Evolutionary conservation across 495 filamentous ascomycete species (phyloP), one percentile per base, ranked within the genome.

Genomic region (Aspergillus bertholletiae): DNA sequence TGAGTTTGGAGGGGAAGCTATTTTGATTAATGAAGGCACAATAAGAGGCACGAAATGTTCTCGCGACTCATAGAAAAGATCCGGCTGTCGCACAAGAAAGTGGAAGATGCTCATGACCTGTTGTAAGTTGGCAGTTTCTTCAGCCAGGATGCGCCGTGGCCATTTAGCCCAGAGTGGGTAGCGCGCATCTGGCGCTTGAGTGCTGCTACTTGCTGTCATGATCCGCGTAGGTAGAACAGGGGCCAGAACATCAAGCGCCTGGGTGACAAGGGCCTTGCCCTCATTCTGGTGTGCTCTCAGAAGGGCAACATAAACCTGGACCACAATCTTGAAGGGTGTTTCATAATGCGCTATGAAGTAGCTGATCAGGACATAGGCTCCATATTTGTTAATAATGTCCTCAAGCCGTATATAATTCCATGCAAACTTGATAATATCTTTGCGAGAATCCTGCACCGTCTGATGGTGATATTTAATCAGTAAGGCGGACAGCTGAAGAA

Each of bases 331-430:
- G 46, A 88, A 81, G 0, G 95, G 95, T 0, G 95, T 96, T 62
- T 99, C 95, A 61, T 96, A 99, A 58, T 94, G 88, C 0, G 90
- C 89, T 57, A 97, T 96, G 76, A 99, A 99, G 70, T 96, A 97
- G 8, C 88, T 92, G 57, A 97, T 96, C 3, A 97, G 81, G 11
- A 97, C 92, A 65, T 99, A 97, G 7, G 95, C 93, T 18, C 92
- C 95, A 67, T 97, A 92, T 65, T 99, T 99, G 75, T 97, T 97
- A 76, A 99, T 96, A 56, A 96, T 89, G 67, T 99, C 95, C 66
- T 99, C 95, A 21, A 99, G 84, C 17, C 90, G 85, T 53, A 97
- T 97, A 65, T 94, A 97, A 24, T 92, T 97, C 95, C 95, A 99
- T 4, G 90, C 92, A 68, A 97, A 97, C 69, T 96, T 97, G 63